phyloP scores from a whole-genome alignment of 2,329 filamentous ascomycete species.

The Beauveria medogensis region DNA sequence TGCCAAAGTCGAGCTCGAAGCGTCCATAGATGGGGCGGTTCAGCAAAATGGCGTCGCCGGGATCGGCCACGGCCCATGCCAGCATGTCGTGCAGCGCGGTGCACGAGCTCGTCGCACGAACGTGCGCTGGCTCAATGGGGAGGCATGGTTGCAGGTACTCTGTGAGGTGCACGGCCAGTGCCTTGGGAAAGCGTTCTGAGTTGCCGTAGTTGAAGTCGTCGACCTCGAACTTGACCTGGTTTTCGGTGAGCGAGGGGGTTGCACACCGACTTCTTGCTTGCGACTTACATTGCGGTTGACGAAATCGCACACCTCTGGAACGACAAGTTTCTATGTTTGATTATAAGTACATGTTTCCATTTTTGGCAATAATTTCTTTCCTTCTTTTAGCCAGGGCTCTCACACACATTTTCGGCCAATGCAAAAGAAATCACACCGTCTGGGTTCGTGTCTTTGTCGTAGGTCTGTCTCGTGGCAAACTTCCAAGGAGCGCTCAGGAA shows the following conservation, averaged over 20 bases:
- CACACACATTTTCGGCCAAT: constrained; percentile 38
- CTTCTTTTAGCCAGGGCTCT: not conserved
- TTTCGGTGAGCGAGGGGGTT: not conserved
- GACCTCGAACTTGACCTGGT: constrained; percentile 20
- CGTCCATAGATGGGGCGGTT: constrained; percentile 38
- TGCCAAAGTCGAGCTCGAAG: constrained; percentile 40
- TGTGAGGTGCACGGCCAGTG: constrained; percentile 30
- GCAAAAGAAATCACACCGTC: constrained; percentile 39
- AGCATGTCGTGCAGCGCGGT: constrained; percentile 33
- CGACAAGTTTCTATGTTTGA: constrained; percentile 29
- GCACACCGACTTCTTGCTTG: not conserved
- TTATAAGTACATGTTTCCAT: not conserved
- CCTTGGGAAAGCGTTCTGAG: constrained; percentile 24
- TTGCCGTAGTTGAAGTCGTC: constrained; percentile 29
- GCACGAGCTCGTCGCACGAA: constrained; percentile 27
- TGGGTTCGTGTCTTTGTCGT: constrained; percentile 29
- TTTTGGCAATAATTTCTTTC: not conserved
- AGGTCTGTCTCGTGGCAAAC: constrained; percentile 25
- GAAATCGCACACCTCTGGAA: constrained; percentile 24
- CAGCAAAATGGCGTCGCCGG: constrained; percentile 31
- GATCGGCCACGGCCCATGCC: constrained; percentile 30
- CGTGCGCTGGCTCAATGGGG: constrained; percentile 22
- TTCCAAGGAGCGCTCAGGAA: constrained; percentile 24
- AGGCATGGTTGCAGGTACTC: constrained; percentile 26
- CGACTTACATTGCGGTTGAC: constrained; percentile 23